Evolutionary conservation across 208 protist genomes (phyloP), one percentile per base, ranked within the genome.

Genomic region (Chromosphaera perkinsii): DNA sequence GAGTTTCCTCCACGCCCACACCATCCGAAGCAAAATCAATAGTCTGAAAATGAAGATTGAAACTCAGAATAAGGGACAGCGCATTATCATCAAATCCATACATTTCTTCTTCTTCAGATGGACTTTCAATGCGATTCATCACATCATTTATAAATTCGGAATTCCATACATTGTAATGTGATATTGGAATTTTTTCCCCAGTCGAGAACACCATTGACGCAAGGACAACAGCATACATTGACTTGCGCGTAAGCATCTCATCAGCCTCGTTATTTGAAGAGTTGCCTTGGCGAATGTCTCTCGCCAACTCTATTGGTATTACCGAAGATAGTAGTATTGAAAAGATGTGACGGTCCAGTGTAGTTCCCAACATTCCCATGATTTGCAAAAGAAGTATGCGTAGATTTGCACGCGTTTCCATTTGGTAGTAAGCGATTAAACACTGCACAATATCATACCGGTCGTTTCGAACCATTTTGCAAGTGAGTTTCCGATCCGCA

Each of bases 271-370:
- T n/a, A n/a, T n/a, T n/a, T n/a, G n/a, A n/a, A n/a, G n/a, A n/a
- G n/a, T n/a, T n/a, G n/a, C n/a, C n/a, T n/a, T n/a, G n/a, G n/a
- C n/a, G n/a, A n/a, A n/a, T n/a, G n/a, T n/a, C n/a, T 32, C 54
- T 12, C 17, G 54, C 54, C 12, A 60, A 32, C 22, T 60, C 54
- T n/a, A n/a, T n/a, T n/a, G n/a, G n/a, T n/a, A n/a, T n/a, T n/a
- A n/a, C n/a, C n/a, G n/a, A n/a, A n/a, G n/a, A n/a, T n/a, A n/a
- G n/a, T n/a, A n/a, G n/a, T n/a, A n/a, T n/a, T n/a, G n/a, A n/a
- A n/a, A n/a, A n/a, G n/a, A n/a, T n/a, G n/a, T n/a, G n/a, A n/a
- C n/a, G n/a, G n/a, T n/a, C n/a, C n/a, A n/a, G n/a, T n/a, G n/a
- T n/a, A n/a, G n/a, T n/a, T n/a, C n/a, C n/a, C n/a, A n/a, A n/a